Base-by-base conservation (phyloP, 2,329 filamentous ascomycete species). In the Canariomyces notabilis region DNA sequence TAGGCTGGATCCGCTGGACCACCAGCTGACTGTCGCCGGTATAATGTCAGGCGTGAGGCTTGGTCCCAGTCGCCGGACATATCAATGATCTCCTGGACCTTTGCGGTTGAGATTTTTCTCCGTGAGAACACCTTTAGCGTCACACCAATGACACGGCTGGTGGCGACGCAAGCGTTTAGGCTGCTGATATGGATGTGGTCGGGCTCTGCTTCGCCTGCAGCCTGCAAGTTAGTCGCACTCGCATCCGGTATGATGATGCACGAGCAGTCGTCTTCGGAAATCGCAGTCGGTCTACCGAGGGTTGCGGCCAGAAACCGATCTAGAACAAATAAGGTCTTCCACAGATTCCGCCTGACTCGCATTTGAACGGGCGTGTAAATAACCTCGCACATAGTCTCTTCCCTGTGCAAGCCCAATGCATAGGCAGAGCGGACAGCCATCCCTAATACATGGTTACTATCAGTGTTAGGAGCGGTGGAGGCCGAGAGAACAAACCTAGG, bases 391-490 rank as follows among this genome's bases (percentile, higher is more conserved):
- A 78, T 73, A 2, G 75, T 76, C 52, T 83, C 78, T 55, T 77
- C 74, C 54, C 77, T 70, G 53, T 85, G 81, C 3, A 85, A 64
- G 2, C 82, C 82, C 2, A 85, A 63, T 0, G 79, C 74, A 57
- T 80, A 77, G 2, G 79, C 80, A 42, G 78, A 80, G 11, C 79
- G 73, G 37, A 82, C 76, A 18, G 82, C 82, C 74, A 80, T 79
- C 6, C 76, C 79, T 82, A 51, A 5, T 49, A 44, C 38, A 42
- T 4, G 22, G 16, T 36, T 21, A 22, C 58, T 23, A 59, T 35
- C 4, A 16, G 31, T 11, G 55, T 37, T 18, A 39, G 29, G 31
- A 23, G n/a, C 8, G 21, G 18, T 23, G 3, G 5, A 2, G 38
- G 18, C n/a, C 19, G 12, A 35, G 15, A 35, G 20, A 16, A 52